phyloP scores from a whole-genome alignment of 2,329 filamentous ascomycete species.

The Trichoderma sp. region DNA sequence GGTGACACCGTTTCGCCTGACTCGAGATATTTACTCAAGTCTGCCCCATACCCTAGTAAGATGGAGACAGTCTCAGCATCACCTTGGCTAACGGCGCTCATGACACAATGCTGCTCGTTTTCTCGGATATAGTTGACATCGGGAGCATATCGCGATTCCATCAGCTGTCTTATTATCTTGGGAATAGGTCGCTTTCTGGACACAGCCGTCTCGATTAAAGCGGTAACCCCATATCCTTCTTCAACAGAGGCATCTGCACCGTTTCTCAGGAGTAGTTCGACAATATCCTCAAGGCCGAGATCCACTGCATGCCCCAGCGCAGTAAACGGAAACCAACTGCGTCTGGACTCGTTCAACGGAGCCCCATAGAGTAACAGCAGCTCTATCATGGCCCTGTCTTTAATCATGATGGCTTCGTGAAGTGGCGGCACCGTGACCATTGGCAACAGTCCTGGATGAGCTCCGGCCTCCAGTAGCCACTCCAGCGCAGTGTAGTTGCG shows the following conservation, averaged over 20 bases:
- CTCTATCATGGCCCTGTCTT: conserved; percentile 24
- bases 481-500: conserved; percentile 24
- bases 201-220: conserved; percentile 27
- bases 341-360: conserved; percentile 25
- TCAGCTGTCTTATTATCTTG: conserved; percentile 26
- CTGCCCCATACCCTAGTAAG: conserved; percentile 29
- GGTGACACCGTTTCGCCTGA: conserved; percentile 22
- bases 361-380: conserved; percentile 26
- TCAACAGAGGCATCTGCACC: conserved; percentile 32
- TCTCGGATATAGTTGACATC: conserved; percentile 27
- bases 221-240: conserved; percentile 27
- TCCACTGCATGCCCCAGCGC: conserved; percentile 30
- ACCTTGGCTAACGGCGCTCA: conserved; percentile 14
- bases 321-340: conserved; percentile 18
- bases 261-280: conserved; percentile 29
- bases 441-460: conserved; percentile 25
- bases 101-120: conserved; percentile 22
- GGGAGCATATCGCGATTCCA: conserved; percentile 27
- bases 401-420: conserved; percentile 17
- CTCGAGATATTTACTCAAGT: conserved; percentile 27
- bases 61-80: conserved; percentile 26
- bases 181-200: not conserved
- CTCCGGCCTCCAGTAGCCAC: conserved; percentile 28
- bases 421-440: conserved; percentile 22
- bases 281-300: conserved; percentile 25